phyloP scores from a whole-genome alignment of 2,329 filamentous ascomycete species.

The Tolypocladium ophioglossoides region DNA sequence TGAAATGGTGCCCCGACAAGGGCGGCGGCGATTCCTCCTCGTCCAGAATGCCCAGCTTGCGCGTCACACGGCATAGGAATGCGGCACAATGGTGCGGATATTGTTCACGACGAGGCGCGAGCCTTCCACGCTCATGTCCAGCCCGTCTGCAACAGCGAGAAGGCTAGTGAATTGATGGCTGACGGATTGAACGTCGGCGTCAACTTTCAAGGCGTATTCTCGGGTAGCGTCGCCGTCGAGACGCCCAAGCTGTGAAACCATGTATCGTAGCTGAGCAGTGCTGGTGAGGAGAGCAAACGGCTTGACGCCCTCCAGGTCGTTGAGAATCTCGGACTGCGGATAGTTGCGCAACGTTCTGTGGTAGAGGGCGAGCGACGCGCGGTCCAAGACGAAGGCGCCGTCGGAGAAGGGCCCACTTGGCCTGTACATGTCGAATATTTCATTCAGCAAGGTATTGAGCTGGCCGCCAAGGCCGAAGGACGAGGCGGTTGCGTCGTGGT shows the following conservation, averaged over 20 bases:
- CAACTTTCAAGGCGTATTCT: neutral
- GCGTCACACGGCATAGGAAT: neutral
- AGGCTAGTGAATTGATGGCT: neutral
- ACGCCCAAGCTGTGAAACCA: neutral
- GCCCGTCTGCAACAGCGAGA: neutral
- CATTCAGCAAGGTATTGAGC: neutral
- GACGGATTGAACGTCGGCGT: neutral
- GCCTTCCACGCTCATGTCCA: neutral
- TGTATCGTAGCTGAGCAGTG: neutral
- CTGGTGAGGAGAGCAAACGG: neutral
- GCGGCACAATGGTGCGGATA: neutral
- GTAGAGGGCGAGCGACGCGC: neutral
- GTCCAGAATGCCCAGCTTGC: neutral
- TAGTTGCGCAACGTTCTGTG: neutral
- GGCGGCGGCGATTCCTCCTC: neutral
- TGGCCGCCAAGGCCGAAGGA: neutral
- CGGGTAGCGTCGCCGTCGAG: neutral
- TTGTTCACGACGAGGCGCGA: neutral
- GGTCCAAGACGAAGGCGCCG: neutral
- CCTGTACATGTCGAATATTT: neutral
- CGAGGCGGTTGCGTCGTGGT: neutral
- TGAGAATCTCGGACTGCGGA: neutral
- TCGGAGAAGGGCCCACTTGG: neutral
- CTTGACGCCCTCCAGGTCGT: neutral
- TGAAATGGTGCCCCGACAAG: neutral